phyloP scores from a whole-genome alignment of 495 filamentous ascomycete genomes.

The Neurospora sp. region DNA sequence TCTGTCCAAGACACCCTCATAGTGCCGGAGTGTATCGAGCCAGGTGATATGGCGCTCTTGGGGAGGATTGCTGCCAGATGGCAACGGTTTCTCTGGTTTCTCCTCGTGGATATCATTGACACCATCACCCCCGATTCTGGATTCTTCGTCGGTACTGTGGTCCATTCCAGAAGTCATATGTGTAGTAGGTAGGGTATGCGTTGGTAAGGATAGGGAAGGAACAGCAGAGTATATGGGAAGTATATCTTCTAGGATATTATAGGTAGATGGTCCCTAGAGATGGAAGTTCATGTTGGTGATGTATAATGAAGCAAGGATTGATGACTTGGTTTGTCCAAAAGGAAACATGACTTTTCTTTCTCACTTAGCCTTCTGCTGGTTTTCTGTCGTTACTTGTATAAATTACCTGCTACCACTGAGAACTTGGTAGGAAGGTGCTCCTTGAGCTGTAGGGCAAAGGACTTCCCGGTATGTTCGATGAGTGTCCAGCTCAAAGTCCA shows the following conservation, averaged over 20 bases:
- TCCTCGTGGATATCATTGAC: background rate
- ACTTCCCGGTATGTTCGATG: background rate
- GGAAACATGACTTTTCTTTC: background rate
- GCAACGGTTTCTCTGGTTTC: background rate
- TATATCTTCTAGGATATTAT: background rate
- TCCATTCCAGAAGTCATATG: background rate
- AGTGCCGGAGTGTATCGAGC: conserved; percentile 28
- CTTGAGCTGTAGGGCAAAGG: background rate
- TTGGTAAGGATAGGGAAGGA: background rate
- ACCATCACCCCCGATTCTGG: background rate
- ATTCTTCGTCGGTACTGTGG: background rate
- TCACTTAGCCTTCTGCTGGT: background rate
- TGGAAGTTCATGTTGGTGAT: background rate
- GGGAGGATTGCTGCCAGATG: background rate
- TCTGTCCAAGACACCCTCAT: conserved; percentile 39
- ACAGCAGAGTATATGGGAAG: background rate
- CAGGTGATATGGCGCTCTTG: background rate
- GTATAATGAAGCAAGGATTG: background rate
- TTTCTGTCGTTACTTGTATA: background rate
- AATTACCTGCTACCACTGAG: background rate
- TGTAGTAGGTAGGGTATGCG: background rate
- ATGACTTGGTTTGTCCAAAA: background rate
- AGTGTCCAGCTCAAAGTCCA: background rate
- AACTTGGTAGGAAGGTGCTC: background rate
- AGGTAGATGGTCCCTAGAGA: background rate